Percentiles rank a stretch among this genome's conserved stretches.
Conservation (phyloP, 2,329 filamentous ascomycete genomes). For the Aspergillus pseudoviridinutans region DNA sequence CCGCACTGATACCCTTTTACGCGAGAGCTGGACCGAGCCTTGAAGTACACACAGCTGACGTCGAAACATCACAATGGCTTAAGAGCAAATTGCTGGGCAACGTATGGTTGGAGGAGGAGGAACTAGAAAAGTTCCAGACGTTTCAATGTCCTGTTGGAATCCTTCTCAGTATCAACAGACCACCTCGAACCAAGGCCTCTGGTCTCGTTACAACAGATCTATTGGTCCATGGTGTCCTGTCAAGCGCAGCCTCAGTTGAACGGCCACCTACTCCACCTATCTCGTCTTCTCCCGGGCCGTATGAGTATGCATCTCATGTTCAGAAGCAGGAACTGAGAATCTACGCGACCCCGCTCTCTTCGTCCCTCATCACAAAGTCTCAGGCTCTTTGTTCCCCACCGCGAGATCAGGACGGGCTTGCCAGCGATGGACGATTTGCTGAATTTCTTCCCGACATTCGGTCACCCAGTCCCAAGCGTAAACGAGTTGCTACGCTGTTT, state of each 20-base stretch:
- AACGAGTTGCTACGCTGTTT: conserved; percentile 41
- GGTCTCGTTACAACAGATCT: conserved; percentile 31
- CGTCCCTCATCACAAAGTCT: conserved; percentile 29
- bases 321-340: conserved; percentile 31
- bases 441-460: conserved; percentile 37
- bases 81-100: conserved; percentile 33
- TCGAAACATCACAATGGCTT: conserved; percentile 36
- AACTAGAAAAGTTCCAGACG: conserved; percentile 22
- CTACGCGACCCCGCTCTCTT: conserved; percentile 36
- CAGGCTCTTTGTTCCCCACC: conserved; percentile 33
- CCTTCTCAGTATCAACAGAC: conserved; percentile 29
- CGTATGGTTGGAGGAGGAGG: conserved; percentile 33
- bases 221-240: conserved; percentile 37
- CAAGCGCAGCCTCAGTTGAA: conserved; percentile 22
- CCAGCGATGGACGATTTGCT: conserved; percentile 18
- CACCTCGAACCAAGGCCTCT: conserved; percentile 11
- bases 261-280: conserved; percentile 34
- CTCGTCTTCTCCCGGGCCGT: conserved; percentile 26
- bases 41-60: conserved; percentile 34
- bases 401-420: conserved; percentile 15
- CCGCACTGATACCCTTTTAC: conserved; percentile 38
- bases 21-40: conserved; percentile 38
- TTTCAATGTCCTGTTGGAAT: conserved; percentile 39
- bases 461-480: conserved; percentile 41
- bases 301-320: conserved; percentile 7